These are phyloP conservation scores for Hymenoscyphus fraxineus DNA, from an alignment of 2,329 filamentous ascomycete species.

Conservation along the genomic window DNA sequence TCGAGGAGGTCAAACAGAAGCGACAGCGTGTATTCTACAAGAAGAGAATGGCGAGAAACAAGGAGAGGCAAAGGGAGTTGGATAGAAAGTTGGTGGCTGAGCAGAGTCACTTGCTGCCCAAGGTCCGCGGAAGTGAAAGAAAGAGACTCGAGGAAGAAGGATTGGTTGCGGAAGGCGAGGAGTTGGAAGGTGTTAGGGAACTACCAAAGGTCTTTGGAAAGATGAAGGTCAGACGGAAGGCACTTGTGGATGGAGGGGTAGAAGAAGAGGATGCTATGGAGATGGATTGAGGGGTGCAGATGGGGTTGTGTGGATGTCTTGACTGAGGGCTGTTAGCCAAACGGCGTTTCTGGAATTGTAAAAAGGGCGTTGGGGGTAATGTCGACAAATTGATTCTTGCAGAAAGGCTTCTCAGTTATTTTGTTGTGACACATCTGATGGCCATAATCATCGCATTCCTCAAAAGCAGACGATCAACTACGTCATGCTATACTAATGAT, in stretches of 20 bases:
- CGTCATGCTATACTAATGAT: background rate
- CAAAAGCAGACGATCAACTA: background rate
- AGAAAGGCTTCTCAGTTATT: background rate
- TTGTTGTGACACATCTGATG: background rate
- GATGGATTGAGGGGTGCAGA: slow-evolving; percentile 34
- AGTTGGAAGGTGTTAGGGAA: slow-evolving; percentile 35
- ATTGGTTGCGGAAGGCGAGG: slow-evolving; percentile 48
- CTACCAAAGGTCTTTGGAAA: slow-evolving; percentile 38
- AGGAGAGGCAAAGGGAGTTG: slow-evolving; percentile 71
- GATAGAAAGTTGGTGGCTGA: slow-evolving; percentile 86
- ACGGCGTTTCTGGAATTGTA: slow-evolving; percentile 18
- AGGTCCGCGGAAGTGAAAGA: slow-evolving; percentile 62
- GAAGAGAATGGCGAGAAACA: slow-evolving; percentile 87
- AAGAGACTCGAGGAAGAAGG: slow-evolving; percentile 52
- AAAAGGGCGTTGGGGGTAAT: slow-evolving; percentile 8
- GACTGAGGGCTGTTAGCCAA: background rate
- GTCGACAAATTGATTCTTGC: background rate
- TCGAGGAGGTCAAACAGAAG: slow-evolving; percentile 76
- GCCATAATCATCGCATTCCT: background rate
- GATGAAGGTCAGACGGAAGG: slow-evolving; percentile 39
- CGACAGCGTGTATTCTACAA: slow-evolving; percentile 93
- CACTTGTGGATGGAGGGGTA: slow-evolving; percentile 36
- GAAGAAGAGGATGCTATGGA: slow-evolving; percentile 51
- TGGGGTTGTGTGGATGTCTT: background rate
- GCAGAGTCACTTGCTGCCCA: slow-evolving; percentile 87